These are phyloP conservation scores for Tolypocladium ophioglossoides DNA, from an alignment of 2,329 filamentous ascomycete genomes.

Conservation along the genomic window DNA sequence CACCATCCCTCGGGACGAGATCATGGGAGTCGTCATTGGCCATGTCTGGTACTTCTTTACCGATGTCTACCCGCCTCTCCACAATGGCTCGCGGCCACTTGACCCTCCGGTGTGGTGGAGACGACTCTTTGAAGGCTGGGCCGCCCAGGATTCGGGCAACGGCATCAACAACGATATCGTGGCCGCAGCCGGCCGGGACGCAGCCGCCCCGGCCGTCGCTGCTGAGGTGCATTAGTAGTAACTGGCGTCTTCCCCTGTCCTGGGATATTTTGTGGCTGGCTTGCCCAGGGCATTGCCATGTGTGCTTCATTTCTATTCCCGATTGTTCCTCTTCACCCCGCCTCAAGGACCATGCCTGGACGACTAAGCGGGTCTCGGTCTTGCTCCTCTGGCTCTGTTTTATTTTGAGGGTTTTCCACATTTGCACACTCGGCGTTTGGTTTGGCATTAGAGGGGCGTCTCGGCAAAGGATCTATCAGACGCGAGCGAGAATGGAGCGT, in stretches of 20 bases:
- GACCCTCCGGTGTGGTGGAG: constrained; percentile 90
- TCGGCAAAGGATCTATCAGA: not conserved
- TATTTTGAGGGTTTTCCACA: not conserved
- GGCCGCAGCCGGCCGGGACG: constrained; percentile 37
- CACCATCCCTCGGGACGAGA: constrained; percentile 85
- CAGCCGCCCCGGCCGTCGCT: not conserved
- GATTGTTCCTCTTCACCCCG: not conserved
- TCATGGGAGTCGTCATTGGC: constrained; percentile 88
- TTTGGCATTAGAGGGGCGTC: not conserved
- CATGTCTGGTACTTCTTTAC: constrained; percentile 98
- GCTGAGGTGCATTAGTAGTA: not conserved
- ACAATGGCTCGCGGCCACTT: constrained; percentile 73
- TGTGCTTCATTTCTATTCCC: not conserved
- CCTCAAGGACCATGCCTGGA: not conserved
- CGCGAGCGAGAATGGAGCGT: not conserved
- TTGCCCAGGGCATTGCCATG: not conserved
- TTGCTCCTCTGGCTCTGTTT: not conserved
- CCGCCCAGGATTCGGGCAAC: constrained; percentile 35
- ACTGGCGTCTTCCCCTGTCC: not conserved
- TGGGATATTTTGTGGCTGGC: not conserved
- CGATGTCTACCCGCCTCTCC: constrained; percentile 88
- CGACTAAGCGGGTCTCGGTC: not conserved
- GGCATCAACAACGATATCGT: constrained; percentile 53
- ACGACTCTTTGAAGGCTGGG: constrained; percentile 62
- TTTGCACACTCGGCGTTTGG: not conserved